Base-by-base conservation (phyloP, 202 grass and related monocot species). In the Panicum hallii region DNA sequence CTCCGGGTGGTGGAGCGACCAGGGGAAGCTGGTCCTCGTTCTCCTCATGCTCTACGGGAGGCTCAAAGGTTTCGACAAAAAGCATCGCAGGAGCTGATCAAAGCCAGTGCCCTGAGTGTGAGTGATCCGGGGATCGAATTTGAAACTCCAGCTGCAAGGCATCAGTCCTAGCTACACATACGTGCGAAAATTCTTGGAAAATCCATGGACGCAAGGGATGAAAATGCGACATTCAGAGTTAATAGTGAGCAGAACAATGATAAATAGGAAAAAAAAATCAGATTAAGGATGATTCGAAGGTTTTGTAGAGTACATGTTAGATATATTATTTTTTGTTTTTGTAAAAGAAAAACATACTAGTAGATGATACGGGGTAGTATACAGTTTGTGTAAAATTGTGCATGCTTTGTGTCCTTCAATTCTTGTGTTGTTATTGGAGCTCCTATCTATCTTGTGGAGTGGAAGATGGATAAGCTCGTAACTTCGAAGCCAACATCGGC, bases 21-120 rank as follows among this genome's bases (percentile, higher is more conserved):
- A 86, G 44, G 89, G 91, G 53, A 94, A 94, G 74, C 44, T 91
- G 32, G 2, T 87, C 62, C 72, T 94, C 10, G 78, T 84, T 19
- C 19, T 94, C 19, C 68, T 87, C 44, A 94, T 91, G 92, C 77
- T 94, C 58, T 94, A 68, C 28, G 89, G 92, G 9, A 88, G 89
- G 86, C 79, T 90, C 45, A 91, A 87, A 64, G 78, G 86, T 4
- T 91, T 88, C 83, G 62, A 42, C 36, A 79, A 28, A 20, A 50
- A 41, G 68, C 16, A 30, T 5, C 41, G 42, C 13, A 75, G 20
- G 36, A 34, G 44, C 13, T 85, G 81, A 48, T 28, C 2, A 41
- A 16, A 55, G 0, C 36, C 26, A 48, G 49, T 17, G 13, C 9
- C 14, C 45, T 64, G 69, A 30, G 13, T 63, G 14, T 34, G 46